phyloP scores from a whole-genome alignment of 805 yeast genomes.

The Teunomyces stri region DNA sequence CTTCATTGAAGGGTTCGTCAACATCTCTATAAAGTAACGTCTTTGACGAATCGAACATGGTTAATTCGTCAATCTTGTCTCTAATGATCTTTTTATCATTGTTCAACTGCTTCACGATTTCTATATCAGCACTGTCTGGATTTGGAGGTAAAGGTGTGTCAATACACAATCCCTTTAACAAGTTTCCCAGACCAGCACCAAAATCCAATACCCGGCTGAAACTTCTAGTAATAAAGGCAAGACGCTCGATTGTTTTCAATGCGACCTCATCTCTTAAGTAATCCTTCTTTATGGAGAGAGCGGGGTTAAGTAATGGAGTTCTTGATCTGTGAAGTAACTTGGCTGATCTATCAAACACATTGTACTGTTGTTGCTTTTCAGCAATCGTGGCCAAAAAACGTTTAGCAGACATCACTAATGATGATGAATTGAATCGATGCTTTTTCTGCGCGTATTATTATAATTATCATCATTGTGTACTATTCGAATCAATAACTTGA shows the following conservation, averaged over 20 bases:
- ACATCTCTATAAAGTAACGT: slow-evolving; percentile 53
- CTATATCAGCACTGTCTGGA: slow-evolving; percentile 33
- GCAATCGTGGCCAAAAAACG: slow-evolving; percentile 27
- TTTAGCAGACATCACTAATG: slow-evolving; percentile 4
- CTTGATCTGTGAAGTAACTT: slow-evolving; percentile 60
- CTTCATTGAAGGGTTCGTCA: slow-evolving; percentile 36
- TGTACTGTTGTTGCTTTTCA: slow-evolving; percentile 31
- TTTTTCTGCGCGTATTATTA: slow-evolving; percentile 2
- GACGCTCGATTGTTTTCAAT: slow-evolving; percentile 65
- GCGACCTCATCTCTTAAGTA: slow-evolving; percentile 77
- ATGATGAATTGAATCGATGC: not conserved
- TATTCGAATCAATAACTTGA: not conserved
- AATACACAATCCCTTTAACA: slow-evolving; percentile 42
- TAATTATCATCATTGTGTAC: too few relatives aligned
- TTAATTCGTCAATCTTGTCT: slow-evolving; percentile 49
- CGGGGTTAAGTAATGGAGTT: slow-evolving; percentile 46
- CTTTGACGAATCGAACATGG: slow-evolving; percentile 65
- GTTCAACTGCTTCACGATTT: slow-evolving; percentile 40
- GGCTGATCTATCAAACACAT: slow-evolving; percentile 57
- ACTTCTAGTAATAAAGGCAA: slow-evolving; percentile 67
- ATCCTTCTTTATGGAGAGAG: slow-evolving; percentile 55
- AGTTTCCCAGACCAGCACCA: slow-evolving; percentile 71
- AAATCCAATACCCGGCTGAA: slow-evolving; percentile 64
- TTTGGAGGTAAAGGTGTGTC: slow-evolving; percentile 20
- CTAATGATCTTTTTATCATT: slow-evolving; percentile 55